phyloP scores from a whole-genome alignment of 805 yeast species.

The Kuraishia capsulata region DNA sequence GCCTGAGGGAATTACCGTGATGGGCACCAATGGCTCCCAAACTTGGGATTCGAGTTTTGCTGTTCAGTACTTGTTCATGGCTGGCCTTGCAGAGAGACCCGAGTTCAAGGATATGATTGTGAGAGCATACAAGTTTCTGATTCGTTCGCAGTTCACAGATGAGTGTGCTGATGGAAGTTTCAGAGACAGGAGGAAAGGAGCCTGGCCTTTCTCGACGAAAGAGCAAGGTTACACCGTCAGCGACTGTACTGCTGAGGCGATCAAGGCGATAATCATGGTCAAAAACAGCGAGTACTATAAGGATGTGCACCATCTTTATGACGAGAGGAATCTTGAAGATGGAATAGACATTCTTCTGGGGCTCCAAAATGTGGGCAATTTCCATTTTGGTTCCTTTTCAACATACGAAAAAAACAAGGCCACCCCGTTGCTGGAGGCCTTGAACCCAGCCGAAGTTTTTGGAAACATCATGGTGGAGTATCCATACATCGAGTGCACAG shows the following conservation, averaged over 20 bases:
- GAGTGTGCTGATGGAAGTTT: conserved; percentile 71
- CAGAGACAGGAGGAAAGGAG: conserved; percentile 80
- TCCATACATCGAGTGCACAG: conserved; percentile 97
- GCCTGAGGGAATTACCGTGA: conserved; percentile 82
- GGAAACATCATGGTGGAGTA: conserved; percentile 98
- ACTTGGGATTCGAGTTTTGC: conserved; percentile 96
- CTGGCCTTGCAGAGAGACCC: conserved; percentile 67
- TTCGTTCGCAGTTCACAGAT: conserved; percentile 77
- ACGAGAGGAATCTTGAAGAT: conserved; percentile 42
- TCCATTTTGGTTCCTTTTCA: conserved; percentile 87
- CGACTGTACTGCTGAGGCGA: conserved; percentile 94
- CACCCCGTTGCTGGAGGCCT: conserved; percentile 59
- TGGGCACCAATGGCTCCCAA: conserved; percentile 97
- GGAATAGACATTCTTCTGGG: conserved; percentile 71
- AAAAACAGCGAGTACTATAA: conserved; percentile 48
- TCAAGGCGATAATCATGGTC: conserved; percentile 91
- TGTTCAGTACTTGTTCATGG: conserved; percentile 69
- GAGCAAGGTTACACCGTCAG: conserved; percentile 94
- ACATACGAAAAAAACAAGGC: conserved; percentile 85
- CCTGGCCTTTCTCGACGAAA: conserved; percentile 95
- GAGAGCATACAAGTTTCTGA: conserved; percentile 61
- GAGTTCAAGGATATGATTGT: conserved; percentile 56
- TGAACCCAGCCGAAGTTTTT: conserved; percentile 97
- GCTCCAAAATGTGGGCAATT: conserved; percentile 71
- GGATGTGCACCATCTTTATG: conserved; percentile 30